These are phyloP conservation scores for Nyssa sinensis DNA, from an alignment of 148 eudicot genomes.

Conservation along the genomic window DNA sequence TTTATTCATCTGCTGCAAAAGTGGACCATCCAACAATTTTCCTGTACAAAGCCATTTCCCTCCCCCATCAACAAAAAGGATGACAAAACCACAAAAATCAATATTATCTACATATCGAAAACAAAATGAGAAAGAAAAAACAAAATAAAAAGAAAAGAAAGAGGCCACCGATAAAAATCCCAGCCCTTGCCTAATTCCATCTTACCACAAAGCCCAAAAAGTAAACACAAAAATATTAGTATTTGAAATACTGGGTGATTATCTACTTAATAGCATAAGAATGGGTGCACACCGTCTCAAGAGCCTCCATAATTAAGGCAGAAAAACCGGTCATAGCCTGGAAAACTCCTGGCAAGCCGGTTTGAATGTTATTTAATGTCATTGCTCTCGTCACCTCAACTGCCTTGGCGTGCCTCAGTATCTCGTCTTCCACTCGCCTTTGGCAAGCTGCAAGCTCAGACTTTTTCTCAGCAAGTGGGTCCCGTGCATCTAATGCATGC, in stretches of 20 bases:
- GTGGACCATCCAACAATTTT: conserved; percentile 31
- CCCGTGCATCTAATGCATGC: conserved; percentile 70
- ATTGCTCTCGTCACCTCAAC: conserved; percentile 95
- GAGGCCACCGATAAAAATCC: conserved; percentile 14
- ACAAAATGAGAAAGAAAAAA: background rate
- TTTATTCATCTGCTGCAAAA: conserved; percentile 17
- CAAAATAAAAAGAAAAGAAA: conserved; percentile 9
- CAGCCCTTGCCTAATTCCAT: conserved; percentile 28
- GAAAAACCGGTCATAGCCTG: conserved; percentile 96
- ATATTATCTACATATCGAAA: conserved; percentile 50
- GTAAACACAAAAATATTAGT: conserved; percentile 9
- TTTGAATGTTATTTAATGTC: conserved; percentile 93
- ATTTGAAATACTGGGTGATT: conserved; percentile 7
- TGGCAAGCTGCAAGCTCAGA: conserved; percentile 71
- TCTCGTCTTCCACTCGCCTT: conserved; percentile 86
- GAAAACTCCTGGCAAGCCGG: conserved; percentile 93
- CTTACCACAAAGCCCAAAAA: conserved; percentile 31
- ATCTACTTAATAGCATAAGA: conserved; percentile 73
- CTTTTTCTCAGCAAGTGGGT: conserved; percentile 84
- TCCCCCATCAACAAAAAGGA: background rate
- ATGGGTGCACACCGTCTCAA: conserved; percentile 72
- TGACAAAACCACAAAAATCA: conserved; percentile 40
- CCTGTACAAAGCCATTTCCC: conserved; percentile 41
- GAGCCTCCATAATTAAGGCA: conserved; percentile 58
- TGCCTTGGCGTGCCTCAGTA: conserved; percentile 79